Base-by-base conservation (phyloP, 208 protist species). In the Porcisia deanei region DNA sequence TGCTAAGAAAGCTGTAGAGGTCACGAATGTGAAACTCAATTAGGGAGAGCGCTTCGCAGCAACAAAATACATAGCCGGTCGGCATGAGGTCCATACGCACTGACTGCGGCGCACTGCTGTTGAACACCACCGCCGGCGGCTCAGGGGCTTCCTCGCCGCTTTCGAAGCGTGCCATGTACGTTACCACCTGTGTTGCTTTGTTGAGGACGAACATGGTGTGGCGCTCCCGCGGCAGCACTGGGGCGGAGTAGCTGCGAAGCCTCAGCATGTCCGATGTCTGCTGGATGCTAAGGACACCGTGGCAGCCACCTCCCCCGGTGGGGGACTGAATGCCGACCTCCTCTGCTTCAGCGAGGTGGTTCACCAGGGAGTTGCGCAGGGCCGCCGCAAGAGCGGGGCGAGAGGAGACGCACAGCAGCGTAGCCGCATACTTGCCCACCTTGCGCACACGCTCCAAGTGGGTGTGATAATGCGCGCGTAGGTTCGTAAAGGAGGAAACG, bases 141-240 rank as follows among this genome's bases (percentile, higher is more conserved):
- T 90, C 85, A n/a, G 76, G 58, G 3, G 67, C 58, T 9, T 86
- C 83, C 52, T 88, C 91, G 54, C 66, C 79, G 45, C 63, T 75
- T 65, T 94, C 87, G 4, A 91, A 71, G 18, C 89, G 82, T 25
- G 77, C 75, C 89, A 95, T 91, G 76, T 89, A 85, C 47, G 77
- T 77, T 59, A 97, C 93, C 8, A 94, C 88, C 58, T 85, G 81
- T 37, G 85, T 91, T n/a, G 76, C 78, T 71, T 88, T 76, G 73
- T 94, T 80, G 34, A 94, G 39, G n/a, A 83, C 83, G 45, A 97
- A 85, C 88, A 94, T 92, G 18, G 91, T 94, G 76, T 93, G 74
- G 75, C 86, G 86, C 60, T 88, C 86, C 47, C 82, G 75, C 45
- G 88, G 86, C 53, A 79, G 71, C 20, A 60, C 66, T 14, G 85